Conservation (phyloP, 768 basidiomycete genomes). For the Suillus subaureus region DNA sequence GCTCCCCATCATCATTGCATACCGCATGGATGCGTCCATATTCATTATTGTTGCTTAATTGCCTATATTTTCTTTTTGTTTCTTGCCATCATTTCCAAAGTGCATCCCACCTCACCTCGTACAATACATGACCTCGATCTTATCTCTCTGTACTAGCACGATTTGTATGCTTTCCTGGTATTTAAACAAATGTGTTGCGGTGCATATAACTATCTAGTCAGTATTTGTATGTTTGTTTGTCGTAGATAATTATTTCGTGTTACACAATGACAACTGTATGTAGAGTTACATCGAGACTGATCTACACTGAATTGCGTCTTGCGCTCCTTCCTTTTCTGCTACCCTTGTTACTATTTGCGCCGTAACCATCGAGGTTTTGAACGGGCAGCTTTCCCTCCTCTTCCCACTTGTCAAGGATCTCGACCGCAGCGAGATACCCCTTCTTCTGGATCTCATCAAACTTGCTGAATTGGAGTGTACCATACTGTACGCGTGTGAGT, state of each 20-base stretch:
- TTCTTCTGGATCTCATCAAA: conserved; percentile 87
- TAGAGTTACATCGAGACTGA: neutral
- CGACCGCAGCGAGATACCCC: conserved; percentile 74
- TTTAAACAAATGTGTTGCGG: conserved; percentile 7
- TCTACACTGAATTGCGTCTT: conserved; percentile 69
- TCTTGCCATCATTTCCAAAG: conserved; percentile 5
- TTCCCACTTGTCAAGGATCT: conserved; percentile 75
- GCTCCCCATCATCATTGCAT: conserved; percentile 6
- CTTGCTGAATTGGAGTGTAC: conserved; percentile 87
- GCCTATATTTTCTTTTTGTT: conserved; percentile 12
- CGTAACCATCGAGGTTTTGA: conserved; percentile 63
- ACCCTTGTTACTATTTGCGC: conserved; percentile 43
- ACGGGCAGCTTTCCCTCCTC: conserved; percentile 84
- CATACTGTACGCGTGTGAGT: conserved; percentile 55
- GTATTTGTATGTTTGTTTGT: conserved; percentile 12
- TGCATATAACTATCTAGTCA: conserved; percentile 6
- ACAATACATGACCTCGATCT: conserved; percentile 4
- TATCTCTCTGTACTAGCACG: conserved; percentile 1
- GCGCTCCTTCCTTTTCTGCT: conserved; percentile 72
- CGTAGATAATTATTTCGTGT: conserved; percentile 8
- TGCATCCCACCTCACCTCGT: neutral
- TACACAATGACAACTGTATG: neutral
- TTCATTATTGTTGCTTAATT: conserved; percentile 41
- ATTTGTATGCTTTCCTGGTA: conserved; percentile 7
- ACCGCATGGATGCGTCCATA: conserved; percentile 19